Evolutionary conservation across 1,284 basidiomycete genomes (phyloP), one percentile per base, ranked within the genome.

Genomic region (Porodaedalea pini): DNA sequence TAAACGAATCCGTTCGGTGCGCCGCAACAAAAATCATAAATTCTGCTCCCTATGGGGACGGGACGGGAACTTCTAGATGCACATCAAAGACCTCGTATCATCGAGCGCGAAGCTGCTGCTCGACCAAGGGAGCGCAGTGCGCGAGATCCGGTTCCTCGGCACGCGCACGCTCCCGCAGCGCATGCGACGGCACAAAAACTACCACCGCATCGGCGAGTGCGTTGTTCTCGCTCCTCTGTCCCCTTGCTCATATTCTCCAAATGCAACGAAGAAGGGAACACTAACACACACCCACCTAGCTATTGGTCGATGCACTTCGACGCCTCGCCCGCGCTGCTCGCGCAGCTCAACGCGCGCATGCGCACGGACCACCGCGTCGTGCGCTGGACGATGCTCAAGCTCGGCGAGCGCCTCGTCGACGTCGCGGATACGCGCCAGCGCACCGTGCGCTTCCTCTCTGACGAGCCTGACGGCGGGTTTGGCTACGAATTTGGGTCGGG

Each of bases 241-340:
- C 54, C 13, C 54, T 34, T 53, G 51, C 37, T 56, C 13, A 13
- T 13, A 15, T 40, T n/a, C 31, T 45, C 15, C 19, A 39, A 40
- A 27, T 52, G 32, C n/a, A n/a, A n/a, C n/a, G n/a, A n/a, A n/a
- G 27, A 15, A 47, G 10, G 2, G 6, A 17, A 31, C 15, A 47
- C 40, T 19, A 27, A 55, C 27, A 21, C 36, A 32, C 7, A 29
- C 21, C 15, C 10, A 45, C 27, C 15, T 66, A 94, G 92, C 67
- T 94, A 94, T 71, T 94, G 92, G 90, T 83, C 88, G 13, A 82
- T 94, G 77, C 82, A 93, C 69, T 94, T 94, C 69, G 92, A 94
- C 75, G 83, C 90, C 2, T 89, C 89, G 6, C 91, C 92, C 6
- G 75, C 76, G 50, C 83, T 83, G 0, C 77, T 94, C 57, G 75